Percentiles rank a stretch among this genome's conserved stretches.
These are phyloP conservation scores for Hanseniaspora lindneri DNA, from an alignment of 805 yeast genomes.

Conservation along the genomic window DNA sequence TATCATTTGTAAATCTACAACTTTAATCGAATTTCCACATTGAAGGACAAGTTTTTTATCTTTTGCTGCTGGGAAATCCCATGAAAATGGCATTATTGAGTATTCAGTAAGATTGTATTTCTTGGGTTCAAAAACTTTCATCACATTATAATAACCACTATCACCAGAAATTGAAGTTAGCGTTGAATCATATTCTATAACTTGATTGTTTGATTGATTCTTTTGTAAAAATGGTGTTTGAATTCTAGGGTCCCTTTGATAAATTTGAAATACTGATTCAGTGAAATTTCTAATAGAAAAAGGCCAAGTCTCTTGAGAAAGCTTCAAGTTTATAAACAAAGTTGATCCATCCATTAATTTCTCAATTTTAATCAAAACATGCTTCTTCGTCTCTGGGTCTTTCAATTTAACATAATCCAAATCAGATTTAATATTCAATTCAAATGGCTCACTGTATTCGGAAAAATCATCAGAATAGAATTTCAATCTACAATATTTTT, in stretches of 20 bases:
- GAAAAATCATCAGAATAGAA: constrained; percentile 36
- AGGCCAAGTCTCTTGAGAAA: constrained; percentile 81
- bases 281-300: constrained; percentile 82
- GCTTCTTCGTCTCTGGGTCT: constrained; percentile 47
- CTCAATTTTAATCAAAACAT: constrained; percentile 58
- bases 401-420: constrained; percentile 70
- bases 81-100: constrained; percentile 95
- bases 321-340: constrained; percentile 58
- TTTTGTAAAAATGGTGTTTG: constrained; percentile 23
- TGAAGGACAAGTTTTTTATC: constrained; percentile 68
- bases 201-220: constrained; percentile 38
- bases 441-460: constrained; percentile 81
- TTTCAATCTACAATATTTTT: constrained; percentile 51
- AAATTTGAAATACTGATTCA: constrained; percentile 72
- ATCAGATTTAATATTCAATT: constrained; percentile 44
- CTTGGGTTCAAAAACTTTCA: constrained; percentile 50
- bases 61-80: constrained; percentile 91
- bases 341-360: constrained; percentile 71
- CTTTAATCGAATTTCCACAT: constrained; percentile 60
- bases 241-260: constrained; percentile 65
- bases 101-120: constrained; percentile 72
- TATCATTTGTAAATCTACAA: constrained; percentile 79
- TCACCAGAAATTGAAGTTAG: constrained; percentile 35
- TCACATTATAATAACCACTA: background rate
- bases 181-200: constrained; percentile 38